phyloP scores from a whole-genome alignment of 306 rosid species.

The Vigna angularis region DNA sequence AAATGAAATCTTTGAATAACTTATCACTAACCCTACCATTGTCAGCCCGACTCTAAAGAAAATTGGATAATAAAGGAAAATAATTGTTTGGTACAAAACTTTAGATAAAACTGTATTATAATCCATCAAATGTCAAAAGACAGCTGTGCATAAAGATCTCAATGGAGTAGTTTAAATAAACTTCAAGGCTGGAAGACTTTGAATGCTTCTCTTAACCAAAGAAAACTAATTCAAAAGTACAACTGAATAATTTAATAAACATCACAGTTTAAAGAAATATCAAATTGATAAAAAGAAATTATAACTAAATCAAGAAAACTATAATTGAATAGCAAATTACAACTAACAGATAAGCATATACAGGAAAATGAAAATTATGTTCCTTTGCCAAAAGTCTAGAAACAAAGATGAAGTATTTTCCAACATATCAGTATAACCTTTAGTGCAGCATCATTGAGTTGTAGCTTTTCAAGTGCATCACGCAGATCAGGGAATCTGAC shows the following conservation, averaged over 20 bases:
- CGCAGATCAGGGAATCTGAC: slow-evolving; percentile 89
- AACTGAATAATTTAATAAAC: slow-evolving; percentile 36
- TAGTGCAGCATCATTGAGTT: slow-evolving; percentile 95
- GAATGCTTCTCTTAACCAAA: slow-evolving; percentile 31
- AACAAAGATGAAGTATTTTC: slow-evolving; percentile 39
- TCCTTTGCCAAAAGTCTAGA: slow-evolving; percentile 19
- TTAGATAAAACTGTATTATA: slow-evolving; percentile 26
- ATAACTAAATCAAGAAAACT: slow-evolving; percentile 22
- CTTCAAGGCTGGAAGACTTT: slow-evolving; percentile 32
- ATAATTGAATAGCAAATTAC: slow-evolving; percentile 10
- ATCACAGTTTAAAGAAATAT: slow-evolving; percentile 33
- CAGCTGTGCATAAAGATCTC: slow-evolving; percentile 38
- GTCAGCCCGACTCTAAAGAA: slow-evolving; percentile 22
- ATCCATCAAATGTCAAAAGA: slow-evolving; percentile 8
- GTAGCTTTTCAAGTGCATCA: slow-evolving; percentile 97
- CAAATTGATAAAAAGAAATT: neutral
- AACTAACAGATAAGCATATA: slow-evolving; percentile 24
- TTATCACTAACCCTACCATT: slow-evolving; percentile 35
- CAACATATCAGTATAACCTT: slow-evolving; percentile 61
- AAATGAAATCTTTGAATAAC: slow-evolving; percentile 31
- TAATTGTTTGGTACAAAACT: neutral
- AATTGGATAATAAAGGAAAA: slow-evolving; percentile 19
- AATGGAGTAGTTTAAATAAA: slow-evolving; percentile 28
- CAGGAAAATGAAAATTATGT: slow-evolving; percentile 21
- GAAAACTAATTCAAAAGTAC: slow-evolving; percentile 32